Conservation (phyloP, 1,284 basidiomycete species). For the Tausonia pullulans region DNA sequence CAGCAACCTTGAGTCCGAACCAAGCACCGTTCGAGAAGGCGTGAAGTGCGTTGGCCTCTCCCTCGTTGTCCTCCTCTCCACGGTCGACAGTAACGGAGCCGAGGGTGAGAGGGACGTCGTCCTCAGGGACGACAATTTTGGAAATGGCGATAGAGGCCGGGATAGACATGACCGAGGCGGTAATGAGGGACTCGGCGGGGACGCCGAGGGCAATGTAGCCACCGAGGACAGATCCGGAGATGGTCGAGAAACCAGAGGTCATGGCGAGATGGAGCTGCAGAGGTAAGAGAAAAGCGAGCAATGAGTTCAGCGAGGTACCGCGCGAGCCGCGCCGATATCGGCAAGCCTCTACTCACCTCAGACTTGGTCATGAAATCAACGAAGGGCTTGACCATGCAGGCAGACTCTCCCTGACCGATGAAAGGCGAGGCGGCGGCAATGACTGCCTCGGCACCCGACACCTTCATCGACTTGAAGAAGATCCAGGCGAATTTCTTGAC, state of each 20-base stretch:
- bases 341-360: conserved; percentile 43
- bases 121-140: conserved; percentile 72
- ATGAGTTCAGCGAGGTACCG: neutral
- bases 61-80: conserved; percentile 44
- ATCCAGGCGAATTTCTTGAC: conserved; percentile 78
- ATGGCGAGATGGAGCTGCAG: conserved; percentile 55
- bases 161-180: conserved; percentile 87
- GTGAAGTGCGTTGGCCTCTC: conserved; percentile 67
- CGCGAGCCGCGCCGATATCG: neutral
- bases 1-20: conserved; percentile 55
- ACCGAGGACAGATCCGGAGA: conserved; percentile 74
- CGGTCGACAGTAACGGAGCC: conserved; percentile 68
- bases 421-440: conserved; percentile 84
- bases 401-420: conserved; percentile 79
- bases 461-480: conserved; percentile 78
- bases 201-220: conserved; percentile 78
- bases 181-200: conserved; percentile 64
- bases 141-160: conserved; percentile 84
- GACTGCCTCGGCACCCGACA: conserved; percentile 39
- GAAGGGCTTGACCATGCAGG: conserved; percentile 73
- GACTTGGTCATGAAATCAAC: conserved; percentile 79
- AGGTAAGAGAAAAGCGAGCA: neutral
- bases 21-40: conserved; percentile 77
- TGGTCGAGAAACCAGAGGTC: conserved; percentile 65
- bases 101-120: conserved; percentile 70